Base-by-base conservation (phyloP, 2,329 filamentous ascomycete genomes). In the Byssoonygena ceratinophila region DNA sequence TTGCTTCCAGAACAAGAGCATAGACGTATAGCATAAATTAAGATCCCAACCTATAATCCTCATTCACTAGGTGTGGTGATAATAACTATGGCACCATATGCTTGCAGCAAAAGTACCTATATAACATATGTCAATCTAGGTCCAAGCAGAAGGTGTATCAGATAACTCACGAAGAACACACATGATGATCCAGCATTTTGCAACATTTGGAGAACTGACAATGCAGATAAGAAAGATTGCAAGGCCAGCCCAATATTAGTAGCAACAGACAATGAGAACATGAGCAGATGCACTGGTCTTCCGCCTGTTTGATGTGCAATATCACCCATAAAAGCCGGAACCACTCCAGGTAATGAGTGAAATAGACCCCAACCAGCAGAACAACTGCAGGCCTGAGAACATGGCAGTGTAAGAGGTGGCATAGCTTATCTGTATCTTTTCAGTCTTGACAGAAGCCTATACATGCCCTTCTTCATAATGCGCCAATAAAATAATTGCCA, bases 261-360 rank as follows among this genome's bases (percentile, higher is more conserved):
- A 7, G 46, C 36, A 9, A 61, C 50, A 34, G 60, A 63, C 18
- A 62, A 32, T 4, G 53, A 25, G 23, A 63, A 58, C 1, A 46
- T 55, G 6, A 58, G 18, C 36, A 62, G 36, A 51, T 59, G 61
- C 7, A 59, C 56, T 7, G 57, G 60, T 14, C 62, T 56, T 23
- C 61, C 51, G n/a, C 61, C 62, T 22, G 58, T 34, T 18, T 55
- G 44, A 43, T 64, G 62, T 14, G 62, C 57, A 18, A 62, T 51
- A 40, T 55, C 54, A 25, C 59, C 60, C 29, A 60, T 34, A 23
- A 63, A 49, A 12, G 59, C 59, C 1, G 62, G 61, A 4, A 56
- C 57, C 18, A 62, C 44, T 12, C 58, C 61, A 9, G 48, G 41
- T 11, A 60, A 49, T 1, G 51, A 52, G 12, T 11, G 49, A 22